Conservation (phyloP, 768 basidiomycete species). For the Albatrellus ellisii region DNA sequence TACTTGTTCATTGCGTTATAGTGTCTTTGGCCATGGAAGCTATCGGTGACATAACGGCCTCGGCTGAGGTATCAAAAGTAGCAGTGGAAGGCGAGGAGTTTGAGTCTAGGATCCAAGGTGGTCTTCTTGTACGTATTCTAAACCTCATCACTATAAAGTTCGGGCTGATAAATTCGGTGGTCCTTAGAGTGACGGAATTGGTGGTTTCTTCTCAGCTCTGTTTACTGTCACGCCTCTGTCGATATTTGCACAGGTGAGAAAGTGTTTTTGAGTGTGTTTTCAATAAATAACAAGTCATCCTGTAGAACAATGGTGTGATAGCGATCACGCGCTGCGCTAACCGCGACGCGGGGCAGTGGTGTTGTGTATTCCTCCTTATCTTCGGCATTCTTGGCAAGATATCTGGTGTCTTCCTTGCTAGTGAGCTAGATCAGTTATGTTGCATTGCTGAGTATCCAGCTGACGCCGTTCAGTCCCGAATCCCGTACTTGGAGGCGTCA, state of each 20-base stretch:
- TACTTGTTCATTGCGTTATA: conserved; percentile 14
- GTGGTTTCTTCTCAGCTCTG: conserved; percentile 66
- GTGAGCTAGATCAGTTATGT: conserved; percentile 17
- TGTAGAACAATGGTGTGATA: conserved; percentile 72
- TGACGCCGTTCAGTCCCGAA: conserved; percentile 42
- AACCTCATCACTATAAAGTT: not conserved
- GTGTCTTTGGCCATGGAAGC: conserved; percentile 73
- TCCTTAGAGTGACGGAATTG: conserved; percentile 57
- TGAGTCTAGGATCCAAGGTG: conserved; percentile 75
- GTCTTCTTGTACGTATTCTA: conserved; percentile 41
- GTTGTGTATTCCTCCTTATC: conserved; percentile 65
- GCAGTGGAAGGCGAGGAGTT: conserved; percentile 63
- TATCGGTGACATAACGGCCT: conserved; percentile 76
- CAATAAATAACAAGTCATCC: not conserved
- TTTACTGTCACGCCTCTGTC: conserved; percentile 76
- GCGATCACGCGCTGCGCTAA: conserved; percentile 79
- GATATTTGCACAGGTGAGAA: conserved; percentile 50
- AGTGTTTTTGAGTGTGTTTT: not conserved
- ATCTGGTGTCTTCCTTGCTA: conserved; percentile 74
- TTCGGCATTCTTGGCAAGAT: conserved; percentile 75
- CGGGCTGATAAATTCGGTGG: too few species aligned
- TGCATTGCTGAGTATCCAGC: not conserved
- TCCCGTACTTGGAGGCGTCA: conserved; percentile 74
- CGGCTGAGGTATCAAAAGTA: conserved; percentile 70
- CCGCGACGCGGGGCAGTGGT: conserved; percentile 65